Conservation (phyloP, 257 asterid species). For the Parsonsia alboflavescens region DNA sequence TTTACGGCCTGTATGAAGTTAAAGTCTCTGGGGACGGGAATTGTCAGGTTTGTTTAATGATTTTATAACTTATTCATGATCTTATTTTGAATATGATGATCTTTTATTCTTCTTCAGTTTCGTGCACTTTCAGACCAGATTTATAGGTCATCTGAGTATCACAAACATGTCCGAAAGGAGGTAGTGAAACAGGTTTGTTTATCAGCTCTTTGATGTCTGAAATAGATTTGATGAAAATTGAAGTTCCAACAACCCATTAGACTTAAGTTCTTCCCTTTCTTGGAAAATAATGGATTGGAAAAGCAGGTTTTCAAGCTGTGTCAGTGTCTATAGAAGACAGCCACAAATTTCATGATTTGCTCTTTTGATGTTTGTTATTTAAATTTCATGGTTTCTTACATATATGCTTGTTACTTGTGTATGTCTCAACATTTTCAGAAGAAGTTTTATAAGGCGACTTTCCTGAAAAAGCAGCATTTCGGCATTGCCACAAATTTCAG, state of each 20-base stretch:
- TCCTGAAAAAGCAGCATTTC: neutral
- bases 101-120: conserved; percentile 34
- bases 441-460: no score
- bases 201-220: neutral
- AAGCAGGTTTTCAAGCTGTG: neutral
- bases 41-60: conserved; percentile 49
- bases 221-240: neutral
- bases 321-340: neutral
- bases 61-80: conserved; percentile 7
- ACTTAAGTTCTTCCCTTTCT: neutral
- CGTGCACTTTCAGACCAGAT: conserved; percentile 77
- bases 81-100: conserved; percentile 11
- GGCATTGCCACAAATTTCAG: neutral
- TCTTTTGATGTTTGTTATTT: no score
- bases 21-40: conserved; percentile 68
- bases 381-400: no score
- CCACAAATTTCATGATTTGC: no score
- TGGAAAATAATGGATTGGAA: neutral
- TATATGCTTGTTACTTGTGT: no score
- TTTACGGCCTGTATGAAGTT: conserved; percentile 51
- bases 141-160: conserved; percentile 58
- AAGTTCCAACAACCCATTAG: neutral
- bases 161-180: conserved; percentile 65
- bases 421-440: no score
- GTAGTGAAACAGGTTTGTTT: conserved; percentile 61